Percentiles rank a stretch among this genome's conserved stretches.
Conservation (phyloP, 306 rosid species). For the Casuarina equisetifolia region DNA sequence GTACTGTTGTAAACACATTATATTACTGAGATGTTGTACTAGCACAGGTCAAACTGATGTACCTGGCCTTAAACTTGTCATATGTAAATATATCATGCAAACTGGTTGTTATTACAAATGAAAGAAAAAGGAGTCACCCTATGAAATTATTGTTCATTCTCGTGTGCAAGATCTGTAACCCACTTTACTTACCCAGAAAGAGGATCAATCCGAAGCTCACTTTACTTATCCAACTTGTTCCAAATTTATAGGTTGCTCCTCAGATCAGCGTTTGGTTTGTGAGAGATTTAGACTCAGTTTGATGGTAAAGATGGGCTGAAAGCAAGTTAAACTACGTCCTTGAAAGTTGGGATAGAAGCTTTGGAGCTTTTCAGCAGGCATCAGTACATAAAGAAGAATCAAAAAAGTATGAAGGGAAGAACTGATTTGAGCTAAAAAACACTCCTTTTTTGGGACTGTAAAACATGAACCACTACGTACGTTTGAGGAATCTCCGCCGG, state of each 20-base stretch:
- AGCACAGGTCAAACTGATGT: not conserved
- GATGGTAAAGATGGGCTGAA: too few relatives aligned
- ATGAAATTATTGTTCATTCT: conserved; percentile 4
- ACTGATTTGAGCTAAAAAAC: not conserved
- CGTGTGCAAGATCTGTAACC: not conserved
- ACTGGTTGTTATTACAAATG: not conserved
- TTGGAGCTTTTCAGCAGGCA: too few relatives aligned
- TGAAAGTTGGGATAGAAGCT: too few relatives aligned
- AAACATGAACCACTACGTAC: too few relatives aligned
- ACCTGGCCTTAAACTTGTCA: conserved; percentile 2
- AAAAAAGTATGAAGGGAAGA: too few relatives aligned
- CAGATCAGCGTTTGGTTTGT: not conserved
- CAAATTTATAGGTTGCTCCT: not conserved
- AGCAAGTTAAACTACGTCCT: too few relatives aligned
- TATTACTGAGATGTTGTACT: not conserved
- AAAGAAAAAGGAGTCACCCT: not conserved
- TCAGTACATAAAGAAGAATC: too few relatives aligned
- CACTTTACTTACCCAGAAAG: not conserved
- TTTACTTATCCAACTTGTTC: not conserved
- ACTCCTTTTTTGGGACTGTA: not conserved
- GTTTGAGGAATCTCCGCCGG: not conserved
- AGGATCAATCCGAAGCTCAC: not conserved
- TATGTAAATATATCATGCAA: conserved; percentile 3
- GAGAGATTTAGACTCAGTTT: too few relatives aligned
- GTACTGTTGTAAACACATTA: not conserved